Percentiles rank a stretch among this genome's conserved stretches.
Evolutionary conservation across 116 monocot genomes (phyloP).

Genomic region (Trichopus zeylanicus): DNA sequence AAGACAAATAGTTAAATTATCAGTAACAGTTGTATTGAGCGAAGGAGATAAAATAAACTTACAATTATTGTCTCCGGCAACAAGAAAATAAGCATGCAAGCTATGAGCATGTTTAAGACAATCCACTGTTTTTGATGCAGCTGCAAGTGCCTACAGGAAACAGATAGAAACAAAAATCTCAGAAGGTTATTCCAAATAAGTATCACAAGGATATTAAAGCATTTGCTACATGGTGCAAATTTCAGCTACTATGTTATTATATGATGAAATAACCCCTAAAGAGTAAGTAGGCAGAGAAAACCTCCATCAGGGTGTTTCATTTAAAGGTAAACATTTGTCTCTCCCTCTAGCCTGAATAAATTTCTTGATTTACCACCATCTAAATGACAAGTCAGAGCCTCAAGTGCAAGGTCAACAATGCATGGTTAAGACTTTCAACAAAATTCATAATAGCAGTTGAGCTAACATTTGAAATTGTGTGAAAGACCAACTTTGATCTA

Average conservation of each 20-base stretch:
- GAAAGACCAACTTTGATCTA: no score
- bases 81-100: conserved; percentile 81
- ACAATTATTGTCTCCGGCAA: conserved; percentile 71
- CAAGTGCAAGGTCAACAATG: not conserved
- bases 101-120: conserved; percentile 82
- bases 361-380: not conserved
- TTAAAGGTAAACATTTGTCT: not conserved
- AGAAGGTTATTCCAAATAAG: not conserved
- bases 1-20: no score
- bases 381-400: not conserved
- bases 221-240: not conserved
- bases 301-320: no score
- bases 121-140: conserved; percentile 94
- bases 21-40: no score
- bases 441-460: not conserved
- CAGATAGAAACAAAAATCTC: not conserved
- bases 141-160: conserved; percentile 75
- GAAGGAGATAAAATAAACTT: conserved; percentile 11
- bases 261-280: not conserved
- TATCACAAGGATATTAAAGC: not conserved
- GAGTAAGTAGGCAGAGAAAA: not conserved
- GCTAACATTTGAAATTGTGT: not conserved
- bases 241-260: not conserved
- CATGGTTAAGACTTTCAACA: no score
- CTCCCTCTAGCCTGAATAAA: not conserved